Base-by-base conservation (phyloP, 2,329 filamentous ascomycete genomes). In the Alternaria sp. region DNA sequence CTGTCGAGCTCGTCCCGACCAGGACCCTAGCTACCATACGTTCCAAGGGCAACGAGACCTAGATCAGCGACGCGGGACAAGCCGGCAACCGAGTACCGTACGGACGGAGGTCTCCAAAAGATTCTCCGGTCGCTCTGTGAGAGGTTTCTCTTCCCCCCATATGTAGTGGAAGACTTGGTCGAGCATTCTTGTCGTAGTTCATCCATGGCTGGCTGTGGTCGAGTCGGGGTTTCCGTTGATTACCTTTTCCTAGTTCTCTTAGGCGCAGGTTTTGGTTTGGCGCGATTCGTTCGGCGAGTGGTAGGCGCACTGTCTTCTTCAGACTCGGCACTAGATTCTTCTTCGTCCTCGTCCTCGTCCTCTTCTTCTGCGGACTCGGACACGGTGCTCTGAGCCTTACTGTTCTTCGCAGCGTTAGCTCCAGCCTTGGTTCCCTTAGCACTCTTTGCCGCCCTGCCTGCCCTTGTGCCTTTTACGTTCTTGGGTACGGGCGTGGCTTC, bases 301-400 rank as follows among this genome's bases (percentile, higher is more conserved):
- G 67, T 73, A 11, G 74, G 74, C 24, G 74, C 75, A n/a, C 68
- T 74, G 14, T 78, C 76, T 49, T 72, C 62, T 39, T 66, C 69
- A 7, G 73, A 76, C 41, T 75, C 74, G 9, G 66, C 61, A 51
- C 67, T 77, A 18, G 69, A 71, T 56, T 74, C 72, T 22, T 74
- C 71, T 16, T 73, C 71, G 7, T 75, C 73, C 14, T 72, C 74
- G 12, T 75, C 72, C 6, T 74, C 67, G 5, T 77, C 72, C 7
- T 82, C 73, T 59, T 83, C 80, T 30, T 82, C 79, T 3, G 73
- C 73, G n/a, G 72, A 71, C n/a, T 74, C 73, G 38, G 73, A 75
- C 11, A 71, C 71, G 26, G 69, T 69, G 24, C 74, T 72, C 48
- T 75, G 73, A 14, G 73, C 66, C 61, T 77, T 77, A 28, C 24